These are phyloP conservation scores for Eimeria mitis DNA, from an alignment of 169 alveolate species.

Conservation along the genomic window DNA sequence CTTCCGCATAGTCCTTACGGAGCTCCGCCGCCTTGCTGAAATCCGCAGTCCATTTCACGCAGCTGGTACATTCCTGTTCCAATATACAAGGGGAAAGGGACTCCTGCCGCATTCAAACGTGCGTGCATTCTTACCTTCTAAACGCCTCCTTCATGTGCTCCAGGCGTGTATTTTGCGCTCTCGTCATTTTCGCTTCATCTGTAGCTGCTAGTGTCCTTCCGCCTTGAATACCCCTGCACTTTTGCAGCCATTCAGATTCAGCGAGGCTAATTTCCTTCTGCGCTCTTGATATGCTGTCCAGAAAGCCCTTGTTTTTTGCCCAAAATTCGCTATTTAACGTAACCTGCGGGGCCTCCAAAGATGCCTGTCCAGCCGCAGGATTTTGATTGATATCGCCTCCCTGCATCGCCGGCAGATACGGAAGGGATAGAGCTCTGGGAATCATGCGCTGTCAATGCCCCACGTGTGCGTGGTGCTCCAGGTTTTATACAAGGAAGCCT, in stretches of 20 bases:
- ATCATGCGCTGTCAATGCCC: neutral
- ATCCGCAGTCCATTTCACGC: neutral
- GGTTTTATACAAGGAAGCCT: neutral
- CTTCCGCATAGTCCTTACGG: conserved; percentile 51
- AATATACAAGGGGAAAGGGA: neutral
- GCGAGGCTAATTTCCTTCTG: conserved; percentile 36
- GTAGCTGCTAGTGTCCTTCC: neutral
- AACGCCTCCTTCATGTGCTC: conserved; percentile 53
- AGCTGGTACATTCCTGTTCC: neutral
- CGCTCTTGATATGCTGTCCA: conserved; percentile 33
- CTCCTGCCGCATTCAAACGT: neutral
- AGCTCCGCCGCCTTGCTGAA: conserved; percentile 67
- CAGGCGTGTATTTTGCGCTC: conserved; percentile 36
- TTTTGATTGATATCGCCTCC: neutral
- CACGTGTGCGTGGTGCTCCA: neutral
- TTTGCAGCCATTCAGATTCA: conserved; percentile 55
- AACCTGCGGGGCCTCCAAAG: neutral
- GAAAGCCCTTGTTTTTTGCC: conserved; percentile 15
- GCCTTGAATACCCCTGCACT: conserved; percentile 58
- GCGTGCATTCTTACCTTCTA: conserved; percentile 23
- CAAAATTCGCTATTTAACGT: conserved; percentile 12
- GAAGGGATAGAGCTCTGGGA: neutral
- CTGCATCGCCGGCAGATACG: neutral
- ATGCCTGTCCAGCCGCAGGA: neutral
- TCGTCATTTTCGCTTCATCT: conserved; percentile 32